Evolutionary conservation across 2,329 filamentous ascomycete species (phyloP).

Genomic region (Penicillium polonicum): DNA sequence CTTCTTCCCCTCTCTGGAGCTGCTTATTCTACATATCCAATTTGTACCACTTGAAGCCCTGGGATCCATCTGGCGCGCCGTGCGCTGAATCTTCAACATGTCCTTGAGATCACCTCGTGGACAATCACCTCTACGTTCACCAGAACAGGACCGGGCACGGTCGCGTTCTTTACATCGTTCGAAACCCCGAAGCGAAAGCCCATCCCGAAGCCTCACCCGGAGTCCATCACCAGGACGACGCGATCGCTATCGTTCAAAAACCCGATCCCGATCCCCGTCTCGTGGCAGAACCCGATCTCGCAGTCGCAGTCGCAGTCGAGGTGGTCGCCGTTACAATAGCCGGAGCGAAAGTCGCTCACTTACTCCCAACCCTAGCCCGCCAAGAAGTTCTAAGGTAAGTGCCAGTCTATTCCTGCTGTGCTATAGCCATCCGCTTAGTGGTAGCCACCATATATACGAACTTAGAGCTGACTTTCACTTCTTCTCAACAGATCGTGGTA

Average conservation of each 20-base stretch:
- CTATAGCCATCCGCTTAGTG: neutral
- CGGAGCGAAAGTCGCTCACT: constrained; percentile 31
- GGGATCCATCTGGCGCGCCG: neutral
- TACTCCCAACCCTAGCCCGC: constrained; percentile 24
- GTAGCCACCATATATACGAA: neutral
- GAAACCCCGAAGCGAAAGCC: constrained; percentile 34
- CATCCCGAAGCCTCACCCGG: constrained; percentile 27
- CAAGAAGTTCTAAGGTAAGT: constrained; percentile 40
- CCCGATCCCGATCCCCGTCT: constrained; percentile 30
- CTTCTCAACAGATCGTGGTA: constrained; percentile 69
- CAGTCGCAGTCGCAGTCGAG: constrained; percentile 43
- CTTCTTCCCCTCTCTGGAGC: neutral
- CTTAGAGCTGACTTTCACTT: neutral
- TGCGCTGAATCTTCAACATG: constrained; percentile 19
- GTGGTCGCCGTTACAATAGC: constrained; percentile 41
- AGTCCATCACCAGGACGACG: constrained; percentile 29
- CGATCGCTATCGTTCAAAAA: constrained; percentile 30
- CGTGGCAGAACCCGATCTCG: constrained; percentile 31
- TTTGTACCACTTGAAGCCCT: neutral
- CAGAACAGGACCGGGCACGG: constrained; percentile 22
- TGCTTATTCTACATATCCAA: neutral
- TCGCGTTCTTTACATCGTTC: constrained; percentile 35
- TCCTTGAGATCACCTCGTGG: constrained; percentile 28
- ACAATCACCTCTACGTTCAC: constrained; percentile 31
- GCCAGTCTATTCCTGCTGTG: neutral